Base-by-base conservation (phyloP, 2,329 filamentous ascomycete genomes). In the Cephalotrichum gorgonifer region DNA sequence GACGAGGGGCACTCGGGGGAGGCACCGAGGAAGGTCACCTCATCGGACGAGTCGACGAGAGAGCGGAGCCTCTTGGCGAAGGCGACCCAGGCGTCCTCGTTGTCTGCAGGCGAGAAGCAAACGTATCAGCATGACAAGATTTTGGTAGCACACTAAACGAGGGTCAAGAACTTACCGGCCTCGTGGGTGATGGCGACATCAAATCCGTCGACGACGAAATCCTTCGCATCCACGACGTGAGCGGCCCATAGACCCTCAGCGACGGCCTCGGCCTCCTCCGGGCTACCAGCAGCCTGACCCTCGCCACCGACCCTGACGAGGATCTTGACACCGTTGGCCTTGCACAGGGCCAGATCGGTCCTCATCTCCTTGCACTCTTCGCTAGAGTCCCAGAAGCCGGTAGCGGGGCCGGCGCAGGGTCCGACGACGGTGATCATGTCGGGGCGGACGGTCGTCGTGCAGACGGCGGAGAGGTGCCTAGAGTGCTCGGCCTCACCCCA, bases 1-100 rank as follows among this genome's bases (percentile, higher is more conserved):
- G 50, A 44, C 27, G 60, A 60, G 22, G 64, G 64, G 56, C 72
- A 75, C 53, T 75, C 67, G 22, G 72, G 72, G 26, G 70, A 69
- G 50, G 62, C 70, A 6, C 69, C 68, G 44, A 75, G 64, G 54
- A 67, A 60, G 38, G 68, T 50, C 1, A 43, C 3, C 55, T 56
- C 46, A 30, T 51, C 47, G 20, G 51, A 27, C 28, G 52, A 51
- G 2, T 57, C 51, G 50, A 62, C 59, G 17, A 62, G 58, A 9
- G 50, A 31, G 33, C 67, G 67, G 45, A 71, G 56, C 27, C 50
- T 55, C 25, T 69, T 54, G 27, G 28, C 43, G 38, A 66, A 14
- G 28, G 28, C n/a, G n/a, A n/a, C n/a, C n/a, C n/a, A n/a, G n/a
- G n/a, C n/a, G n/a, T n/a, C n/a, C n/a, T n/a, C n/a, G n/a, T n/a